Evolutionary conservation across 768 basidiomycete genomes (phyloP), one percentile per base, ranked within the genome.

Genomic region (Termitomyces sp.): DNA sequence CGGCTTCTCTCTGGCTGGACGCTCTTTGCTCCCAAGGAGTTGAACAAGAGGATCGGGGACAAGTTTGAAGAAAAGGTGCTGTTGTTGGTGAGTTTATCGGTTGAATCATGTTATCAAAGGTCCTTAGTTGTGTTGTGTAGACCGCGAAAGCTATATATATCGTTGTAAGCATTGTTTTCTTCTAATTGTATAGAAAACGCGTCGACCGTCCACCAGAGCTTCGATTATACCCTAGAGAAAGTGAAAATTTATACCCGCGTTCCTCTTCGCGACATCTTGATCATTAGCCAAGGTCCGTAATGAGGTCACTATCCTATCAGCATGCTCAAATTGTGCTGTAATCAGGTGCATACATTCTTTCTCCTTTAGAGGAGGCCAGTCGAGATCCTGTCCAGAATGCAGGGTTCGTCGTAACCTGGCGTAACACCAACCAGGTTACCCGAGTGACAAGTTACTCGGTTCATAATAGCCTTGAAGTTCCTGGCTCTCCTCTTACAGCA

Each of bases 21-120:
- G 0, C 67, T 98, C 28, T 86, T 98, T 61, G 82, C 91, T 0
- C 97, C 97, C 0, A 82, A 85, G 61, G 82, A 88, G 51, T 66
- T 90, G 53, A 90, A 89, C 64, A 73, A 77, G 50, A 91, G 79
- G 68, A 66, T 90, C 7, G 80, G 83, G n/a, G 80, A 88, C 41
- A 87, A 84, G 61, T 94, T 93, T 60, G 95, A 98, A 72, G 97
- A 98, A 75, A 98, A 98, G 69, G 85, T 99, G 3, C 60, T 98
- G 17, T 71, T 99, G 0, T 68, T 98, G 69, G 94, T 94, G 52
- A 56, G 91, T n/a, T 7, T 2, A 30, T 14, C 15, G n/a, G 37
- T 46, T 19, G 26, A 37, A 31, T 26, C 10, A 8, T 6, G 54
- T 46, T 46, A 19, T 23, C 53, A 40, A 33, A 54, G 35, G 57